phyloP scores from a whole-genome alignment of 1,284 basidiomycete species.

The Pseudozyma sp. region DNA sequence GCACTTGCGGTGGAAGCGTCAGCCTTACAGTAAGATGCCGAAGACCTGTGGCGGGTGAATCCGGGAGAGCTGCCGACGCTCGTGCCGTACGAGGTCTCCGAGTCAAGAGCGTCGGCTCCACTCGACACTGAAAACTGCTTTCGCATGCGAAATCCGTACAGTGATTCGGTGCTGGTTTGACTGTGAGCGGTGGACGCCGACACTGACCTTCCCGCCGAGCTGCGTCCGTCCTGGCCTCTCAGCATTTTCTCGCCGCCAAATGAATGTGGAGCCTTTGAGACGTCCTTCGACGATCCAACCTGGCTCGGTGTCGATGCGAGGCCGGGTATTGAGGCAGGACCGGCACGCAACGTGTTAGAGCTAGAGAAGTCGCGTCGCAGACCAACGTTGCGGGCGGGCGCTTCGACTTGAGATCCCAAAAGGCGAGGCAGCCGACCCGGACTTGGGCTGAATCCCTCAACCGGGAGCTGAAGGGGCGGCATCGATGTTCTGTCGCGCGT shows the following conservation, averaged over 20 bases:
- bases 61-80: slow-evolving; percentile 43
- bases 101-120: slow-evolving; percentile 35
- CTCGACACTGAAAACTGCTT: slow-evolving; percentile 31
- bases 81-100: slow-evolving; percentile 46
- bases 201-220: slow-evolving; percentile 32
- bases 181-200: slow-evolving; percentile 38
- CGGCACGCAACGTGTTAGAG: slow-evolving; percentile 38
- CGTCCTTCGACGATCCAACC: background rate
- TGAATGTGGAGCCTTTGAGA: background rate
- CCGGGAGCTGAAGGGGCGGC: background rate
- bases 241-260: slow-evolving; percentile 21
- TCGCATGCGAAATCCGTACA: slow-evolving; percentile 31
- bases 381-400: background rate
- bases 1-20: slow-evolving; percentile 9
- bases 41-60: slow-evolving; percentile 13
- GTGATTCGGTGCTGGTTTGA: slow-evolving; percentile 32
- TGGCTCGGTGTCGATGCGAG: background rate
- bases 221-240: slow-evolving; percentile 11
- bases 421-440: no score
- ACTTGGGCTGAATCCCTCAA: background rate
- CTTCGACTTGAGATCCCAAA: background rate
- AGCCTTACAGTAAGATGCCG: slow-evolving; percentile 14
- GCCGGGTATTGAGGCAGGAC: background rate
- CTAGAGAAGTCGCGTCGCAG: slow-evolving; percentile 42
- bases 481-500: background rate